Conservation (phyloP, 2,329 filamentous ascomycete genomes). For the Scytalidium lignicola region DNA sequence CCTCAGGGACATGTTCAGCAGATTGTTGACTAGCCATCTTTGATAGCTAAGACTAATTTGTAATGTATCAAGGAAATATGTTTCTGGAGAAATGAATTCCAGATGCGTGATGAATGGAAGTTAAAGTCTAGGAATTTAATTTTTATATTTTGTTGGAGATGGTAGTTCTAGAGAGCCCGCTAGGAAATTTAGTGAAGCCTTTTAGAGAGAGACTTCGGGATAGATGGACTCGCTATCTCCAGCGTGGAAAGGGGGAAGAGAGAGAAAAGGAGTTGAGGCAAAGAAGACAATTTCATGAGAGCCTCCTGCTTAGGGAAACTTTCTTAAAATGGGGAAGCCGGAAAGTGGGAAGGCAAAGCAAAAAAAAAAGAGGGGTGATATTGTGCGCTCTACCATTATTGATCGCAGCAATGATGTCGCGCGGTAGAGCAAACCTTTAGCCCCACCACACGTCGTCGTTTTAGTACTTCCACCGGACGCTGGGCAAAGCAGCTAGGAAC, state of each 20-base stretch:
- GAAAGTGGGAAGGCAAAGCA: neutral
- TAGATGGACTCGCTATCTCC: neutral
- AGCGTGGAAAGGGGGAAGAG: neutral
- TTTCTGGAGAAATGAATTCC: neutral
- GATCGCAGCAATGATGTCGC: neutral
- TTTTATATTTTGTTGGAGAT: neutral
- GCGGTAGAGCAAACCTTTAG: neutral
- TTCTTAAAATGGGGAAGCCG: neutral
- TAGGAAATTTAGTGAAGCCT: neutral
- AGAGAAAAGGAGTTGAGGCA: neutral
- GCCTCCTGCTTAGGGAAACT: neutral
- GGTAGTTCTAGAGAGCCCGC: neutral
- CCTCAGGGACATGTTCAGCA: conserved; percentile 13
- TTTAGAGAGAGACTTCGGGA: neutral
- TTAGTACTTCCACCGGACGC: neutral
- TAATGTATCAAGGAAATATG: neutral
- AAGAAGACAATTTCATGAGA: too few species aligned
- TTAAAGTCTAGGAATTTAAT: neutral
- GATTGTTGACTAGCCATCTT: neutral
- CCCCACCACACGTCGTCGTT: neutral
- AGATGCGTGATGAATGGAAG: neutral
- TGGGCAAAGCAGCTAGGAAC: neutral
- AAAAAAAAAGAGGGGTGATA: neutral
- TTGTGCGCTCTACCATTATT: neutral
- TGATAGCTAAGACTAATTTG: neutral